A percentile compares a stretch with the other conserved stretches of the same genome.
Conservation (phyloP, 179 eudicot genomes). For the Spinacia oleracea region DNA sequence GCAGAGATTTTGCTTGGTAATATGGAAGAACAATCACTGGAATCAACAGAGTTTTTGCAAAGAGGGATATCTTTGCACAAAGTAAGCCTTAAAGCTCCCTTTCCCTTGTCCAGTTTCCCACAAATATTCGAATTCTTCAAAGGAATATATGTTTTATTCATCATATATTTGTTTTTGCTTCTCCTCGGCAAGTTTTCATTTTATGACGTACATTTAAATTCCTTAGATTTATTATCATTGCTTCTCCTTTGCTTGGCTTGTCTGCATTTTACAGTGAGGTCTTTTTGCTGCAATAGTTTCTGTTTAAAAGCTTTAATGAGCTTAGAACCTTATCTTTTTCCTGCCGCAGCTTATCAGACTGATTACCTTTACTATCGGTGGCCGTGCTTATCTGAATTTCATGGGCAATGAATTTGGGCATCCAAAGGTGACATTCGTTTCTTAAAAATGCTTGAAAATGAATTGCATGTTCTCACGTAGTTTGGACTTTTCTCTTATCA, state of each 20-base stretch:
- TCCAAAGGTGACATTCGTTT: conserved; percentile 62
- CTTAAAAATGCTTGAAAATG: conserved; percentile 3
- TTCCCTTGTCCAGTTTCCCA: not conserved
- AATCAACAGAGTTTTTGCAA: conserved; percentile 38
- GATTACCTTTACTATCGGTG: conserved; percentile 81
- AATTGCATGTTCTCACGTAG: conserved; percentile 5
- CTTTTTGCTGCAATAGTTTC: conserved; percentile 6
- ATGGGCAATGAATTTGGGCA: conserved; percentile 99
- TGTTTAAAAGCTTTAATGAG: conserved; percentile 1
- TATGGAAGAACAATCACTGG: conserved; percentile 35
- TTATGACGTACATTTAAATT: not conserved
- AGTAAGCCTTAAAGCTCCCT: conserved; percentile 39
- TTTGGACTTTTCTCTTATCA: conserved; percentile 34
- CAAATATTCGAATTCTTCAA: conserved; percentile 8
- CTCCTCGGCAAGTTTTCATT: not conserved
- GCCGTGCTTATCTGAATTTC: conserved; percentile 89
- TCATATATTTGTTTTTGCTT: not conserved
- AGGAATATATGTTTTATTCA: not conserved
- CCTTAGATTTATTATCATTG: not conserved
- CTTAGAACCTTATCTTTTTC: conserved; percentile 14
- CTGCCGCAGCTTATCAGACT: conserved; percentile 75
- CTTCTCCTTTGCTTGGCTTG: not conserved
- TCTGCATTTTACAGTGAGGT: not conserved
- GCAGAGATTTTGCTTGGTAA: conserved; percentile 81
- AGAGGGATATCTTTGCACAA: conserved; percentile 92